Percentiles rank a stretch among this genome's conserved stretches.
Evolutionary conservation across 257 asterid genomes (phyloP).

Genomic region (Oldenlandia corymbosa): DNA sequence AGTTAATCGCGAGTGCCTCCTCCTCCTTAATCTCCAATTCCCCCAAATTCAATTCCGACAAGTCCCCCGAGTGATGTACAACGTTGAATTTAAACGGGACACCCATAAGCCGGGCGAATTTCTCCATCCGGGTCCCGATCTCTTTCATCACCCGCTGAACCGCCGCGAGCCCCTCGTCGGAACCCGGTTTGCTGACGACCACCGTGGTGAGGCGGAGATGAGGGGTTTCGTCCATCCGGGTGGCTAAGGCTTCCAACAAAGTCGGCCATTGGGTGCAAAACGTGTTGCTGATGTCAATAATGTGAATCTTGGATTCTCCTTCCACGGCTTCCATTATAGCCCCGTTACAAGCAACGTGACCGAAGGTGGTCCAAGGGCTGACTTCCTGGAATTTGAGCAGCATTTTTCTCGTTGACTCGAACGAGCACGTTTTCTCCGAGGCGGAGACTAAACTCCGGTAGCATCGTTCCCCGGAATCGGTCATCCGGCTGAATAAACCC

Average conservation of each 20-base stretch:
- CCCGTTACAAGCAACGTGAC: slow-evolving; percentile 89
- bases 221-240: slow-evolving; percentile 85
- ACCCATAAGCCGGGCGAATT: slow-evolving; percentile 93
- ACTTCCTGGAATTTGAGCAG: slow-evolving; percentile 85
- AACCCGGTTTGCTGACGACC: slow-evolving; percentile 32
- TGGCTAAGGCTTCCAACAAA: slow-evolving; percentile 87
- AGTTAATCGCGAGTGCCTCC: slow-evolving; percentile 75
- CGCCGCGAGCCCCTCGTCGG: slow-evolving; percentile 22
- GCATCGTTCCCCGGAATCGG: slow-evolving; percentile 68
- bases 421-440: slow-evolving; percentile 55
- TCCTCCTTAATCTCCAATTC: slow-evolving; percentile 58
- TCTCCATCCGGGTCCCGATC: slow-evolving; percentile 78
- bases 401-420: slow-evolving; percentile 67
- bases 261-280: slow-evolving; percentile 99
- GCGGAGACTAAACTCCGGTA: slow-evolving; percentile 46
- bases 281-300: slow-evolving; percentile 75
- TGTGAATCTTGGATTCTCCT: slow-evolving; percentile 67
- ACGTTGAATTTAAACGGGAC: slow-evolving; percentile 72
- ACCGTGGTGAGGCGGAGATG: slow-evolving; percentile 72
- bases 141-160: slow-evolving; percentile 80
- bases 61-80: slow-evolving; percentile 66
- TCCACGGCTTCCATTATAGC: slow-evolving; percentile 93
- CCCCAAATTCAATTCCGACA: slow-evolving; percentile 52
- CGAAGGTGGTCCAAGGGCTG: slow-evolving; percentile 89
- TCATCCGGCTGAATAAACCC: slow-evolving; percentile 74